Percentiles rank a stretch among this genome's conserved stretches.
Evolutionary conservation across 2,329 filamentous ascomycete species (phyloP).

Genomic region (Aspergillus sp.): DNA sequence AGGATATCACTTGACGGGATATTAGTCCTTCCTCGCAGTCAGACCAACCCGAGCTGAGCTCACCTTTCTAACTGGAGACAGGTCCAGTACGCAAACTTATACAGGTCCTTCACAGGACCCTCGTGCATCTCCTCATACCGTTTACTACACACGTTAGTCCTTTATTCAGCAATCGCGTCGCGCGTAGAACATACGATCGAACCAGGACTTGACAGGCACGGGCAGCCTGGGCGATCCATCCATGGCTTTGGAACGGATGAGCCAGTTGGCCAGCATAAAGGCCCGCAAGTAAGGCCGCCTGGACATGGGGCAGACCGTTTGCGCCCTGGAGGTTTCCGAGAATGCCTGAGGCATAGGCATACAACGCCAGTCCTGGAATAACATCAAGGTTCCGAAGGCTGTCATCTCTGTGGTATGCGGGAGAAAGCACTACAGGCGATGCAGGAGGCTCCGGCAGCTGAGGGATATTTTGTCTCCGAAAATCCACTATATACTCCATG

Average conservation of each 20-base stretch:
- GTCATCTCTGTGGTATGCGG: constrained; percentile 19
- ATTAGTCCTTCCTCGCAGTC: neutral
- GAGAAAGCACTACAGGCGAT: constrained; percentile 24
- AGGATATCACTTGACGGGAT: constrained; percentile 70
- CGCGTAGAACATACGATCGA: constrained; percentile 53
- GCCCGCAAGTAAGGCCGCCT: constrained; percentile 78
- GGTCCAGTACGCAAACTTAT: constrained; percentile 84
- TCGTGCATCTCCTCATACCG: constrained; percentile 33
- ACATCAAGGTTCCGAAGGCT: constrained; percentile 69
- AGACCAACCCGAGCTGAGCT: constrained; percentile 10
- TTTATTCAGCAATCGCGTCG: neutral
- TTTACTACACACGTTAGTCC: constrained; percentile 21
- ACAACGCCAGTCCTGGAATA: constrained; percentile 87
- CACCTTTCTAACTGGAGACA: constrained; percentile 89
- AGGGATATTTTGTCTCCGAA: constrained; percentile 17
- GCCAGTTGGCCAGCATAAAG: constrained; percentile 87
- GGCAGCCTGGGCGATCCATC: constrained; percentile 62
- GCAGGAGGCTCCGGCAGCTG: constrained; percentile 25
- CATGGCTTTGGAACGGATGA: constrained; percentile 80
- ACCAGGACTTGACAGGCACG: constrained; percentile 68
- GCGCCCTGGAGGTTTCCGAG: constrained; percentile 79
- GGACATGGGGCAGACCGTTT: constrained; percentile 77
- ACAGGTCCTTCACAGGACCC: constrained; percentile 54
- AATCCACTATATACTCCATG: constrained; percentile 31
- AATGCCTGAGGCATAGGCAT: constrained; percentile 80